phyloP scores from a whole-genome alignment of 139 green algal genomes.

The Trebouxia sp. region DNA sequence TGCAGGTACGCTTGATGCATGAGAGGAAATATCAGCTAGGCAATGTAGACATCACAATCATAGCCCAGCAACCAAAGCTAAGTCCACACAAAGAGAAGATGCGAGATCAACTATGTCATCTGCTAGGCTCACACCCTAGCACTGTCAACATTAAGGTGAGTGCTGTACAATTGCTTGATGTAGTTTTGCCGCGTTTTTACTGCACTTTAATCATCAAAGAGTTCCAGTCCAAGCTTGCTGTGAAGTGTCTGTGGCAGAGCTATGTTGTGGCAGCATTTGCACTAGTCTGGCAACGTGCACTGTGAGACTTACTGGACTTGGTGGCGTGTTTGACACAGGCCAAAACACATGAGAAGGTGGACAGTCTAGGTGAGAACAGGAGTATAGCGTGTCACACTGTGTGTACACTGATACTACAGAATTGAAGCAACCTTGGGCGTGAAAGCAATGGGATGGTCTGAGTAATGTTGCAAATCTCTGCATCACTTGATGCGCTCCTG shows the following conservation, averaged over 20 bases:
- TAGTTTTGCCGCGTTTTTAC: neutral
- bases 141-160: constrained; percentile 91
- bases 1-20: constrained; percentile 81
- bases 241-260: too few species aligned
- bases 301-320: neutral
- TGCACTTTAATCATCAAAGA: neutral
- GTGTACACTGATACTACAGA: constrained; percentile 76
- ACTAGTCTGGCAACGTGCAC: too few species aligned
- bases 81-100: constrained; percentile 96
- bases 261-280: too few species aligned
- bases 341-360: constrained; percentile 99
- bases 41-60: constrained; percentile 98
- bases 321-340: constrained; percentile 60
- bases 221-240: neutral
- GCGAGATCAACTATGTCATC: constrained; percentile 69
- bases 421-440: neutral
- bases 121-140: constrained; percentile 75
- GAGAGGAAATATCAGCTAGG: constrained; percentile 85
- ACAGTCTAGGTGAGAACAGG: constrained; percentile 96
- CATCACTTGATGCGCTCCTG: too few species aligned
- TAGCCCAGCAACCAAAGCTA: constrained; percentile 95
- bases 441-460: too few species aligned
- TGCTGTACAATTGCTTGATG: neutral
- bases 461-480: too few species aligned
- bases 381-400: constrained; percentile 95